Evolutionary conservation across 805 yeast species (phyloP).

Genomic region (Candida stauntonica): DNA sequence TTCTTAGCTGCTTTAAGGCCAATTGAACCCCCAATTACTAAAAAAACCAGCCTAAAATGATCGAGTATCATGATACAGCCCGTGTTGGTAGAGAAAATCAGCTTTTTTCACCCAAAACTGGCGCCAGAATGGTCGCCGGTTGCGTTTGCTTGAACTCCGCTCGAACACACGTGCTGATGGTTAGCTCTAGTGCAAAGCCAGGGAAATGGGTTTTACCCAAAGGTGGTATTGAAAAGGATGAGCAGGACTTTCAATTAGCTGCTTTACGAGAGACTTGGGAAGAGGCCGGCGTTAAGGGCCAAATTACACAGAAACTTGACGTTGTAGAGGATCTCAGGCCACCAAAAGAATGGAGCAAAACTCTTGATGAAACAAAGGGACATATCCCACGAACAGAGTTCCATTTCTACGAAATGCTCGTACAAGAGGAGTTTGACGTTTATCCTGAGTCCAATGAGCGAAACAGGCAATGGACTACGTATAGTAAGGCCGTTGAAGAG

Average conservation of each 20-base stretch:
- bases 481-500: slow-evolving; percentile 60
- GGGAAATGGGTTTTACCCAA: slow-evolving; percentile 88
- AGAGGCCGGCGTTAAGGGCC: slow-evolving; percentile 88
- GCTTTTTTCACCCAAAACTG: slow-evolving; percentile 49
- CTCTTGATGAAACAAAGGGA: slow-evolving; percentile 9
- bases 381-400: slow-evolving; percentile 69
- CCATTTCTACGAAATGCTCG: slow-evolving; percentile 77
- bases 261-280: slow-evolving; percentile 97
- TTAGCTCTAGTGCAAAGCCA: slow-evolving; percentile 66
- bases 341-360: slow-evolving; percentile 39
- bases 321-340: slow-evolving; percentile 59
- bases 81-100: slow-evolving; percentile 25
- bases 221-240: slow-evolving; percentile 93
- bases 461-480: slow-evolving; percentile 70
- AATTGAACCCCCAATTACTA: not conserved
- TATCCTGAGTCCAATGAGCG: slow-evolving; percentile 78
- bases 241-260: slow-evolving; percentile 34
- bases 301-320: slow-evolving; percentile 52
- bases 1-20: not conserved
- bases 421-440: slow-evolving; percentile 45
- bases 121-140: slow-evolving; percentile 91
- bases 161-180: slow-evolving; percentile 64
- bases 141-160: slow-evolving; percentile 66
- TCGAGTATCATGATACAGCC: slow-evolving; percentile 11
- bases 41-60: not conserved